phyloP scores from a whole-genome alignment of 1,284 basidiomycete species.

The Malassezia globosa region DNA sequence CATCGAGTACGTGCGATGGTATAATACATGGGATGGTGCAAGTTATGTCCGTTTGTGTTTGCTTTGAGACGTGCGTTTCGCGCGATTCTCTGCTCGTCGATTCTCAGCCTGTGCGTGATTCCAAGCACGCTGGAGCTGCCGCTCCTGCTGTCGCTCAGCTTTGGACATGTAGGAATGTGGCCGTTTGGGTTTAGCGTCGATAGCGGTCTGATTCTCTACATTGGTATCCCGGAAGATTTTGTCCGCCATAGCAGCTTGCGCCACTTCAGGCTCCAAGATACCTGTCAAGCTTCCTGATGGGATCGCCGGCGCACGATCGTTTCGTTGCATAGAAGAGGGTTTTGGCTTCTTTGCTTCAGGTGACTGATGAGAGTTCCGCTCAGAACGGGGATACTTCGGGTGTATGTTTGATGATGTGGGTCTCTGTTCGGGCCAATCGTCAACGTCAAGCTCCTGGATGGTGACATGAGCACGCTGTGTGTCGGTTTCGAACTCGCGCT shows the following conservation, averaged over 20 bases:
- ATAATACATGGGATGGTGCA: too few species aligned
- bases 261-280: conserved; percentile 15
- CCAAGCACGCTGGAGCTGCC: conserved; percentile 5
- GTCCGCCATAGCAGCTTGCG: conserved; percentile 1
- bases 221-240: not conserved
- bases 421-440: too few species aligned
- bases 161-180: conserved; percentile 1
- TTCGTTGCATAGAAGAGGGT: not conserved
- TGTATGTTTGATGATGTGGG: too few species aligned
- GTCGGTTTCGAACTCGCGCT: conserved; percentile 9
- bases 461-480: conserved; percentile 15
- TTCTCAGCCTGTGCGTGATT: conserved; percentile 13
- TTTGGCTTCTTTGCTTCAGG: too few species aligned
- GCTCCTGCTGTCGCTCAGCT: conserved; percentile 14
- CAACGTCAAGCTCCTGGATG: conserved; percentile 10
- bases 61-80: not conserved
- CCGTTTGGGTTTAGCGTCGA: not conserved
- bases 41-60: not conserved
- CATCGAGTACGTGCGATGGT: too few species aligned
- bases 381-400: too few species aligned
- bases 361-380: too few species aligned
- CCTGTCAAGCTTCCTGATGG: conserved; percentile 13
- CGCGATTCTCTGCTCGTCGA: conserved; percentile 7
- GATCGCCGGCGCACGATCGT: too few species aligned
- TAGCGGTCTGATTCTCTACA: not conserved